Percentiles rank a stretch among this genome's conserved stretches.
Evolutionary conservation across 2,329 filamentous ascomycete genomes (phyloP).

Genomic region (Dothideomycetes sp.): DNA sequence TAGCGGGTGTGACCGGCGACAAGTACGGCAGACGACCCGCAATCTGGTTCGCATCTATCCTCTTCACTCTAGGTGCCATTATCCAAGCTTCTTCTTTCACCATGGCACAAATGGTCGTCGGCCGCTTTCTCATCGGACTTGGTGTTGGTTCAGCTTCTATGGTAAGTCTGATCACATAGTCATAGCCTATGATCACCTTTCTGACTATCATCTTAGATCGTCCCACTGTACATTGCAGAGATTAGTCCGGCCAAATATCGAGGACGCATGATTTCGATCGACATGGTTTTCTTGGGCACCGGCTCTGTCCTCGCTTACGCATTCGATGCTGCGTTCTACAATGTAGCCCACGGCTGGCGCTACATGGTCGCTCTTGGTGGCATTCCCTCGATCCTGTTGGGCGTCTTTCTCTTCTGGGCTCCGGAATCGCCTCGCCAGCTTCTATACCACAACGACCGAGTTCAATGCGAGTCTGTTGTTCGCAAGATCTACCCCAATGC

Average conservation of each 20-base stretch:
- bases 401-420: conserved; percentile 20
- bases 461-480: conserved; percentile 26
- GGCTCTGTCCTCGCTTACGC: conserved; percentile 23
- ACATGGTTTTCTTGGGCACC: conserved; percentile 24
- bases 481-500: conserved; percentile 31
- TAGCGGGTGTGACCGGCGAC: conserved; percentile 7
- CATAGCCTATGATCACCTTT: no score
- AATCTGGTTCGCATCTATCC: conserved; percentile 48
- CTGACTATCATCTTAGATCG: no score
- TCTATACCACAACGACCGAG: conserved; percentile 24
- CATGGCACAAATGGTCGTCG: conserved; percentile 53
- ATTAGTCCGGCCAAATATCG: conserved; percentile 22
- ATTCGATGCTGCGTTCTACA: conserved; percentile 22
- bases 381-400: conserved; percentile 24
- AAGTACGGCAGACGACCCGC: conserved; percentile 47
- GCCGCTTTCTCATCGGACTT: conserved; percentile 56
- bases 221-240: conserved; percentile 1
- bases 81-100: conserved; percentile 48
- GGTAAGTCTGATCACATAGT: conserved; percentile 22
- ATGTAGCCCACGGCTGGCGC: conserved; percentile 20
- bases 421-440: conserved; percentile 28
- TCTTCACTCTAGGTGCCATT: conserved; percentile 59
- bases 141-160: conserved; percentile 68
- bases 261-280: conserved; percentile 27
- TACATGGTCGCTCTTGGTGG: conserved; percentile 26